Conservation (phyloP, 1,284 basidiomycete species). For the Leccinum angustisporum region DNA sequence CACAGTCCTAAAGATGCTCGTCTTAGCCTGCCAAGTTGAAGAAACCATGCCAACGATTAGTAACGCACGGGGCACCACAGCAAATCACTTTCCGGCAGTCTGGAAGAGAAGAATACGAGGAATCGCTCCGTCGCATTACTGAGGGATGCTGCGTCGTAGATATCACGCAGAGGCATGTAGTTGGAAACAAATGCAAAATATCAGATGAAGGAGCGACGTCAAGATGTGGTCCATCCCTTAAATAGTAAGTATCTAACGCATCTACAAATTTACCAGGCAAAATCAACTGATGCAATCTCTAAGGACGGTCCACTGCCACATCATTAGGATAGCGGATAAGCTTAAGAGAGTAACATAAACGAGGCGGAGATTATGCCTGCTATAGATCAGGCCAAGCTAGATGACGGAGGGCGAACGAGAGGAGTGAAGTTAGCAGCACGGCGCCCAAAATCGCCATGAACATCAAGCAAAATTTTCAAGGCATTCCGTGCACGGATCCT, state of each 20-base stretch:
- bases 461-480: constrained; percentile 84
- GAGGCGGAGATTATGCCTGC: background rate
- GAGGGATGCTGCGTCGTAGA: constrained; percentile 37
- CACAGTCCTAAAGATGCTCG: constrained; percentile 61
- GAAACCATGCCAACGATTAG: constrained; percentile 1
- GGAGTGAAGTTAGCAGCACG: constrained; percentile 41
- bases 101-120: constrained; percentile 67
- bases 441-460: constrained; percentile 80
- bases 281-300: constrained; percentile 2
- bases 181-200: background rate
- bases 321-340: constrained; percentile 23
- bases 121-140: constrained; percentile 47
- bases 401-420: constrained; percentile 37
- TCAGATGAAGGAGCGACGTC: background rate
- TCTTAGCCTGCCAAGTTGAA: background rate
- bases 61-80: constrained; percentile 68
- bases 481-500: constrained; percentile 90
- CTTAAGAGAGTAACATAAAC: constrained; percentile 7
- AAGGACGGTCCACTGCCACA: constrained; percentile 12
- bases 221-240: constrained; percentile 1
- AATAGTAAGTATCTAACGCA: constrained; percentile 9
- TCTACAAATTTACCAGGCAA: background rate
- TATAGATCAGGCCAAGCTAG: constrained; percentile 31
- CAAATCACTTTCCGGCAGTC: constrained; percentile 42
- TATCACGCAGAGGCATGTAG: constrained; percentile 33